Evolutionary conservation across 2,329 filamentous ascomycete genomes (phyloP).

Genomic region (Curvularia verruculosa): DNA sequence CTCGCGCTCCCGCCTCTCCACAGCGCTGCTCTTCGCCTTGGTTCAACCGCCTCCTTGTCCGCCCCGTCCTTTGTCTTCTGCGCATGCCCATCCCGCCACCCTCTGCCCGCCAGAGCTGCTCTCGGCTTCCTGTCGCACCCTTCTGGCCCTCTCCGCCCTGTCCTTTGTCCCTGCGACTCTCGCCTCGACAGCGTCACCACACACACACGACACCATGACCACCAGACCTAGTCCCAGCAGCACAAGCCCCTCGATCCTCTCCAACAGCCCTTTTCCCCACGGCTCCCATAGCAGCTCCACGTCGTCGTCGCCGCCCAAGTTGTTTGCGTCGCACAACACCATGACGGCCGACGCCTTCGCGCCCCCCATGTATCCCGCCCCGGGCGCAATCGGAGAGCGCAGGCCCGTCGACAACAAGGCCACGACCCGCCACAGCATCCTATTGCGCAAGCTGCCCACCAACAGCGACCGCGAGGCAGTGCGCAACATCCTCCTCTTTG

Average conservation of each 20-base stretch:
- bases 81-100: constrained; percentile 18
- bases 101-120: constrained; percentile 5
- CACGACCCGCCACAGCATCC: constrained; percentile 49
- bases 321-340: constrained; percentile 43
- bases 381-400: constrained; percentile 51
- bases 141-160: constrained; percentile 9
- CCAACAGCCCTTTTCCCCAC: constrained; percentile 49
- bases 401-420: constrained; percentile 47
- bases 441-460: constrained; percentile 65
- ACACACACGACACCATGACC: constrained; percentile 50
- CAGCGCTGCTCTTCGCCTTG: neutral
- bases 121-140: constrained; percentile 2
- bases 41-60: constrained; percentile 7
- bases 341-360: constrained; percentile 52
- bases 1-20: constrained; percentile 10
- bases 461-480: constrained; percentile 65
- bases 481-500: constrained; percentile 69
- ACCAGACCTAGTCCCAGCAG: constrained; percentile 51
- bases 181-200: constrained; percentile 37
- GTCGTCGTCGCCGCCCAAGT: constrained; percentile 49
- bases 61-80: constrained; percentile 11
- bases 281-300: constrained; percentile 49
- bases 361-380: constrained; percentile 49
- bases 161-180: constrained; percentile 43
- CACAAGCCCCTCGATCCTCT: constrained; percentile 50